Percentiles rank a stretch among this genome's conserved stretches.
phyloP scores from a whole-genome alignment of 805 yeast genomes.

The Wickerhamiella azyma region DNA sequence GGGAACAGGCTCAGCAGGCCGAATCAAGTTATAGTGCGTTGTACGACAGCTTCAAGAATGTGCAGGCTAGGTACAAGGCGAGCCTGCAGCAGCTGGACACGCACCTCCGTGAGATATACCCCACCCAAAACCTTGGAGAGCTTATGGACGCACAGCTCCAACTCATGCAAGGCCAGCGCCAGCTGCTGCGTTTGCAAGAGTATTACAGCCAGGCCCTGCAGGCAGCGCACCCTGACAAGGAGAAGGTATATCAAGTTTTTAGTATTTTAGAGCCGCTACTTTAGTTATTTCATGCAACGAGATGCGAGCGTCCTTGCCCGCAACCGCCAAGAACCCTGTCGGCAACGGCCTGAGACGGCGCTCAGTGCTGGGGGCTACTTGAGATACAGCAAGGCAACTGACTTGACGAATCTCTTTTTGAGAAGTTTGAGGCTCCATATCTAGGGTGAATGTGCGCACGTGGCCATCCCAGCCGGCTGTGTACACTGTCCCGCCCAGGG shows the following conservation, averaged over 20 bases:
- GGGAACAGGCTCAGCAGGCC: not conserved
- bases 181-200: conserved; percentile 4
- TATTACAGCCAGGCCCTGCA: not conserved
- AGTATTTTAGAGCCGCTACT: not conserved
- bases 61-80: not conserved
- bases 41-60: not conserved
- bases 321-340: conserved; percentile 30
- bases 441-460: conserved; percentile 20
- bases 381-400: not conserved
- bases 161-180: conserved; percentile 1
- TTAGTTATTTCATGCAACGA: conserved; percentile 24
- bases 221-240: not conserved
- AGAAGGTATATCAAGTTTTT: not conserved
- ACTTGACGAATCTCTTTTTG: conserved; percentile 13
- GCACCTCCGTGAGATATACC: not conserved
- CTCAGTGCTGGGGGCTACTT: not conserved
- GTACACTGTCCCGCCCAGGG: conserved; percentile 11
- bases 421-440: not conserved
- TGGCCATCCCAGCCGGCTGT: conserved; percentile 32
- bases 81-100: not conserved
- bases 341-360: conserved; percentile 15
- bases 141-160: not conserved
- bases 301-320: conserved; percentile 44
- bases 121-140: not conserved
- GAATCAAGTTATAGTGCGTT: conserved; percentile 1